Base-by-base conservation (phyloP, 495 filamentous ascomycete species). In the Podospora pseudopauciseta region DNA sequence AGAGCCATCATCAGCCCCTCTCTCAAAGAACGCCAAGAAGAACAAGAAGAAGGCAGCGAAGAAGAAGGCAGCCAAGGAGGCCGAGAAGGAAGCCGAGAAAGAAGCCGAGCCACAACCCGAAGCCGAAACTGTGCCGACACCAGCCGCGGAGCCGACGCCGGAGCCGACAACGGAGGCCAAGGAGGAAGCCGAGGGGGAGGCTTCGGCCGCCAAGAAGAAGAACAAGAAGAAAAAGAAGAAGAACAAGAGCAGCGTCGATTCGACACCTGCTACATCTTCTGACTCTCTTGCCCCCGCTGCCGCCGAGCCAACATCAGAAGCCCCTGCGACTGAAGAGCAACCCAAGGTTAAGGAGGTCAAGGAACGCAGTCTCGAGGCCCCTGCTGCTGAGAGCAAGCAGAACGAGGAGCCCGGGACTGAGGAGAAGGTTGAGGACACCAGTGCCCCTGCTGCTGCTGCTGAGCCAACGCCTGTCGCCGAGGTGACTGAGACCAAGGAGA, bases 211-310 rank as follows among this genome's bases (percentile, higher is more conserved):
- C 44, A 57, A 64, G 54, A 34, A 27, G 54, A 74, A 71, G 54
- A 69, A 67, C 44, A 76, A 78, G 65, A 77, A 75, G 58, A 68
- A 60, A 58, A 73, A 72, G 49, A 76, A 77, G 65, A 69, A 63
- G 32, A 68, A 63, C 30, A 76, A 73, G 63, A 69, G 69, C 49
- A 72, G 75, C 53, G 49, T 71, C 27, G 65, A 63, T 49, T 67
- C 68, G 63, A 23, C 69, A 9, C 44, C 69, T n/a, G 64, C 66
- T 57, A 60, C 65, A 4, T 27, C 66, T 19, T 44, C 65, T 39
- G 60, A 39, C 16, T 26, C 58, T 11, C 54, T 65, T 18, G 69
- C 66, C 11, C 56, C 70, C 44, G 60, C 74, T 18, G 69, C 70
- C 18, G 39, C 60, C 28, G 61, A 72, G 53, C 65, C 67, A 34